Evolutionary conservation across 208 protist genomes (phyloP), one percentile per base, ranked within the genome.

Genomic region (Balamuthia mandrillaris): DNA sequence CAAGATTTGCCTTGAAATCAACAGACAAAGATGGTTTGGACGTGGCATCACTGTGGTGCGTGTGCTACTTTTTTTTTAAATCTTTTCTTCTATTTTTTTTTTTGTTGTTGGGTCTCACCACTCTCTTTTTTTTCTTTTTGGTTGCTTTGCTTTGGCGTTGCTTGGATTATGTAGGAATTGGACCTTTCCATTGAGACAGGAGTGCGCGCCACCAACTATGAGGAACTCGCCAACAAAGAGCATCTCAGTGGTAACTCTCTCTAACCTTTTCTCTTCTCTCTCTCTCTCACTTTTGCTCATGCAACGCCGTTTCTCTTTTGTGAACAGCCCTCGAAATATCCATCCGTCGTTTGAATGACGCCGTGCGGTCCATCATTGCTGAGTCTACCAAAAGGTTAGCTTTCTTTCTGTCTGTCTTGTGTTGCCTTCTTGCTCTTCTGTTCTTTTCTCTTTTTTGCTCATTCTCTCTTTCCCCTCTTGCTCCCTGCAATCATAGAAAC

Each of bases 341-440:
- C 16, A 18, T 93, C 12, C 70, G 88, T 39, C 87, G 90, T 68
- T 63, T 93, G 39, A 91, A 87, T 29, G 88, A 91, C 39, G 86
- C 90, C 65, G 65, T 90, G n/a, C 66, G 88, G 37, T 66, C 89
- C 81, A 89, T 93, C 52, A 82, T 84, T 58, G 90, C 87, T 44
- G 91, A 93, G 81, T 66, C 24, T 93, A 93, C 51, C 91, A 93
- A 84, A 88, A 87, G 49, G 90, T 86, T 51, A 7, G 63, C 83
- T 12, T 24, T 7, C 16, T 10, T 5, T 4, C 24, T 60, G 52
- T 27, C 24, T n/a, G 7, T 27, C 24, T 60, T n/a, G 51, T 33
- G 31, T 9, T 47, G 27, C 9, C 44, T 33, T 24, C 24, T 37
- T 6, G 0, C 29, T 1, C n/a, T 10, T 45, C 7, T 44, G 31